These are phyloP conservation scores for Puccinia sorghi DNA, from an alignment of 1,284 basidiomycete genomes.

Conservation along the genomic window DNA sequence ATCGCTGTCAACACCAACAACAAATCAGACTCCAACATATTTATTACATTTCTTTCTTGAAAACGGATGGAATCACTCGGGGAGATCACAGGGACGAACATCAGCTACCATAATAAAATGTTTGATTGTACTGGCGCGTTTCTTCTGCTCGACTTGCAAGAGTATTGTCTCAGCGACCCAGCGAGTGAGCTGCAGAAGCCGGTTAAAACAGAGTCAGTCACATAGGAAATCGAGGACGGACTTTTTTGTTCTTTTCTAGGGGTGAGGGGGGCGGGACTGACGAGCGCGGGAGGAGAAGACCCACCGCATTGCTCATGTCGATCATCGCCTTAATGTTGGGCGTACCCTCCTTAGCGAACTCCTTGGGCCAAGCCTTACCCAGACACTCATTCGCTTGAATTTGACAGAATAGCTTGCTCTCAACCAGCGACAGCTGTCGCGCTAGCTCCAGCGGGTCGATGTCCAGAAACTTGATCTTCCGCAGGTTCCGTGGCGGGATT, in stretches of 20 bases:
- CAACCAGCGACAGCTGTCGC: constrained; percentile 89
- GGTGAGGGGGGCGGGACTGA: not conserved
- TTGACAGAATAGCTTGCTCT: constrained; percentile 80
- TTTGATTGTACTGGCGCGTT: constrained; percentile 77
- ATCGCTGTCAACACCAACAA: constrained; percentile 66
- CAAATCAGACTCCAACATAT: not conserved
- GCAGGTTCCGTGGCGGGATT: constrained; percentile 71
- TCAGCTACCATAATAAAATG: constrained; percentile 92
- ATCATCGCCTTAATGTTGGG: constrained; percentile 88
- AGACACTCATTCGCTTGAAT: constrained; percentile 91
- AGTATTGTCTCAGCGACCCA: constrained; percentile 94
- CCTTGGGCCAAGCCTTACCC: constrained; percentile 60
- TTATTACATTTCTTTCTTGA: not conserved
- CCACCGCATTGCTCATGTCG: constrained; percentile 84
- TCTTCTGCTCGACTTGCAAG: constrained; percentile 78
- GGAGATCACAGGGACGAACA: constrained; percentile 63
- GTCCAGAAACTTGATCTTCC: constrained; percentile 79
- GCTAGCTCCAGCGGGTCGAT: constrained; percentile 89
- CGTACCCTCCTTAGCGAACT: constrained; percentile 54
- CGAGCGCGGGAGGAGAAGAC: constrained; percentile 54
- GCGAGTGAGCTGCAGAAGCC: constrained; percentile 64
- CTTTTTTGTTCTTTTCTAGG: not conserved
- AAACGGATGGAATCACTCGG: not conserved
- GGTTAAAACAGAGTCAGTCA: not conserved
- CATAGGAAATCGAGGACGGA: not conserved